Evolutionary conservation across 2,329 filamentous ascomycete genomes (phyloP).

Genomic region (Neurospora crassa): DNA sequence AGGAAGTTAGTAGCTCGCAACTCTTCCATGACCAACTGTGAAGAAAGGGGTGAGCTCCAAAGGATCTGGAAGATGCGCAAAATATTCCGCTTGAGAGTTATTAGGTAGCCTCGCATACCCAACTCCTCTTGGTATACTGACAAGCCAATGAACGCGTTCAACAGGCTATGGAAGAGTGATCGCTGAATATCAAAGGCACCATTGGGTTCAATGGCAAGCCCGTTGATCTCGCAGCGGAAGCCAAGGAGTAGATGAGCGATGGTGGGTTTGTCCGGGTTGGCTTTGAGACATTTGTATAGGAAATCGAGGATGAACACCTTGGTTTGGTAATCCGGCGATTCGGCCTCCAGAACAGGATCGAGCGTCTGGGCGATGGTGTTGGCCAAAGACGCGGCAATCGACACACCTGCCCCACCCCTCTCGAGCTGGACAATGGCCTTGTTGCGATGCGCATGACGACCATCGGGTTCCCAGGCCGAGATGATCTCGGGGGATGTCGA

Average conservation of each 20-base stretch:
- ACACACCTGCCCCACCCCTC: conserved; percentile 66
- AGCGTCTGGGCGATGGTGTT: conserved; percentile 58
- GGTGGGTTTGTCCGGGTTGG: conserved; percentile 67
- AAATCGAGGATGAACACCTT: conserved; percentile 83
- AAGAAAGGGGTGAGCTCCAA: conserved; percentile 75
- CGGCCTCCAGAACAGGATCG: conserved; percentile 62
- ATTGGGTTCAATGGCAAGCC: conserved; percentile 56
- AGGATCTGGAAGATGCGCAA: conserved; percentile 70
- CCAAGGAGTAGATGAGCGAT: conserved; percentile 87
- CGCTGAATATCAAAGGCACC: conserved; percentile 61
- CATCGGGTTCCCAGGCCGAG: conserved; percentile 54
- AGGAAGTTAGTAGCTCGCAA: conserved; percentile 71
- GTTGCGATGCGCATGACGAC: conserved; percentile 59
- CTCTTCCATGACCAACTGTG: conserved; percentile 64
- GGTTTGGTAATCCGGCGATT: conserved; percentile 65
- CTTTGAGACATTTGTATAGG: conserved; percentile 67
- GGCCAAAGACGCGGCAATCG: conserved; percentile 66
- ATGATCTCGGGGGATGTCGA: conserved; percentile 76
- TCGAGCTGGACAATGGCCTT: conserved; percentile 85
- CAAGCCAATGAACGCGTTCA: conserved; percentile 61
- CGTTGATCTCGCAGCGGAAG: conserved; percentile 66
- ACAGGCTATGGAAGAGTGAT: conserved; percentile 76
- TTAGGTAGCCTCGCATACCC: conserved; percentile 56
- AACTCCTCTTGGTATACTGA: conserved; percentile 51
- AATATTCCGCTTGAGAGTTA: conserved; percentile 57